Evolutionary conservation across 345 rosid species (phyloP), one percentile per base, ranked within the genome.

Genomic region (Sapria himalayana): DNA sequence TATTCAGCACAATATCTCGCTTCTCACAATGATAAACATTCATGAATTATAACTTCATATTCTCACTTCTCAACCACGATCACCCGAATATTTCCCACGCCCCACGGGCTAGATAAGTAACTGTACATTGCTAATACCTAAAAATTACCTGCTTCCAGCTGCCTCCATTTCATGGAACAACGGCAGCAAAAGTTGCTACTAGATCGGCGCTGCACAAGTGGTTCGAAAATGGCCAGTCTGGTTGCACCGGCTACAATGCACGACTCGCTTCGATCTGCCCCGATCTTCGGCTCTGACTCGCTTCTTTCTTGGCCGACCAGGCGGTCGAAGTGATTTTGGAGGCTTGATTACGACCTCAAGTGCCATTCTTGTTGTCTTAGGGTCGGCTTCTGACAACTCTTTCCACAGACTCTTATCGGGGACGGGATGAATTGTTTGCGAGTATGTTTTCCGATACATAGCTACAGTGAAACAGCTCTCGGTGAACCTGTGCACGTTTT

Each of bases 191-290:
- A n/a, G n/a, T n/a, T n/a, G n/a, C n/a, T n/a, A n/a, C n/a, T 65
- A 86, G 45, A 82, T 81, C 22, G 98, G 94, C 7, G 98, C 82
- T 45, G 93, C 93, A 67, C 93, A 86, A 2, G 97, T 89, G 46
- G 98, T 89, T 64, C 98, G 70, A 63, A 89, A 89, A 69, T 89
- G 98, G 12, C 98, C 91, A 3, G 94, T 82, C 64, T 89, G 98
- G 50, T 89, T 82, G 64, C 98, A 89, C 18, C 93, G 80, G 53
- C 98, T 82, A 50, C 98, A 89, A 50, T 89, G 98, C 67, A 82
- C 98, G 42, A 82, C 86, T 43, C 98, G 66, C 61, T 89, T 89
- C 36, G 62, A 74, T 2, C 91, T 72, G 1, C 95, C 95, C 16
- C 91, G 74, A 24, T 82, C 98, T 55, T 89, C 98, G 19, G 91